Evolutionary conservation across 2,329 filamentous ascomycete species (phyloP).

Genomic region (Aspergillus pseudoterreus): DNA sequence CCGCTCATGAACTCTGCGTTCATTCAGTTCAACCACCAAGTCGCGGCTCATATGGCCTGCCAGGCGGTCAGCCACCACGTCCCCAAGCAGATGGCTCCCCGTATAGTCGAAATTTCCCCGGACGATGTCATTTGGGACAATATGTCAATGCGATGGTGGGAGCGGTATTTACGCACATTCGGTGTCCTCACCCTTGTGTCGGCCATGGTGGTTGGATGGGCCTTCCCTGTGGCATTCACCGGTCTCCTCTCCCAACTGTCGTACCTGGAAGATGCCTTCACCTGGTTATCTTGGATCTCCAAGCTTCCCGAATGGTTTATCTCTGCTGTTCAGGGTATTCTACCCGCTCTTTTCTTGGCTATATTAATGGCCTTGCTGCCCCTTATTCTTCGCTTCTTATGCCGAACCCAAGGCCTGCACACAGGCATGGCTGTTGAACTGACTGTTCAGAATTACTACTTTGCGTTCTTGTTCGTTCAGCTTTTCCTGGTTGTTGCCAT

Average conservation of each 20-base stretch:
- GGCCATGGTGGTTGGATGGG: slow-evolving; percentile 83
- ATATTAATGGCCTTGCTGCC: slow-evolving; percentile 79
- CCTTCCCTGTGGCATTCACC: slow-evolving; percentile 84
- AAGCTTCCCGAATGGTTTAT: slow-evolving; percentile 58
- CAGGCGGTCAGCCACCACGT: slow-evolving; percentile 87
- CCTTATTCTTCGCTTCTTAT: slow-evolving; percentile 70
- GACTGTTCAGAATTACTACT: slow-evolving; percentile 89
- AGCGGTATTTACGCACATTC: slow-evolving; percentile 69
- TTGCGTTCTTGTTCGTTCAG: slow-evolving; percentile 89
- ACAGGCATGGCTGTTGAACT: slow-evolving; percentile 76
- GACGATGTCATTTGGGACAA: slow-evolving; percentile 96
- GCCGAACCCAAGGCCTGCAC: slow-evolving; percentile 71
- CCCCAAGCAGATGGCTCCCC: slow-evolving; percentile 88
- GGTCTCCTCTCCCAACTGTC: slow-evolving; percentile 76
- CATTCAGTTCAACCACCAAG: slow-evolving; percentile 97
- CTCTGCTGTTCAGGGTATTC: slow-evolving; percentile 75
- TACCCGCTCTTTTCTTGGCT: slow-evolving; percentile 73
- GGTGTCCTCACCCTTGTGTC: slow-evolving; percentile 63
- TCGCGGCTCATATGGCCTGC: slow-evolving; percentile 96
- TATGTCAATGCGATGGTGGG: slow-evolving; percentile 94
- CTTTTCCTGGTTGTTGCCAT: slow-evolving; percentile 91
- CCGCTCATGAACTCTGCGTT: slow-evolving; percentile 95
- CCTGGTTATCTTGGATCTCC: slow-evolving; percentile 69
- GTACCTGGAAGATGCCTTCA: slow-evolving; percentile 60
- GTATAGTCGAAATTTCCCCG: slow-evolving; percentile 89